Evolutionary conservation across 345 rosid genomes (phyloP).

Genomic region (Salix dunnii): DNA sequence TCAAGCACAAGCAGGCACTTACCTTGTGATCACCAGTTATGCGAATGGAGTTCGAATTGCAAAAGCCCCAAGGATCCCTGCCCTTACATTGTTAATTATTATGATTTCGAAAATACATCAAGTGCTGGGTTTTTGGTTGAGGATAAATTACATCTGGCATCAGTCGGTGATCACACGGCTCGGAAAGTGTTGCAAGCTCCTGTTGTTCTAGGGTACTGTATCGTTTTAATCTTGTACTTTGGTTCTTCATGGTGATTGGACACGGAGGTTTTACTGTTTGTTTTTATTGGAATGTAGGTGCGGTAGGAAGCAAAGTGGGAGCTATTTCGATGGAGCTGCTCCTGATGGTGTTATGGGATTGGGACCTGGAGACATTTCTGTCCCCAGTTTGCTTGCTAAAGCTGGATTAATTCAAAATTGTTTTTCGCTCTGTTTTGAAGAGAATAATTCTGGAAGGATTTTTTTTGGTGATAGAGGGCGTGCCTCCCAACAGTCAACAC

Average conservation of each 20-base stretch:
- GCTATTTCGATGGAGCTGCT: conserved; percentile 65
- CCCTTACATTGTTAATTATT: conserved; percentile 52
- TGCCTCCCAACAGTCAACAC: conserved; percentile 58
- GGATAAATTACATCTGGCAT: conserved; percentile 61
- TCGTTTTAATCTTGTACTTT: not conserved
- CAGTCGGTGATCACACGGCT: conserved; percentile 25
- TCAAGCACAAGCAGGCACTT: conserved; percentile 71
- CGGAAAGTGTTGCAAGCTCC: conserved; percentile 56
- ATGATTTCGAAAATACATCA: conserved; percentile 49
- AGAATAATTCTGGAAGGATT: conserved; percentile 75
- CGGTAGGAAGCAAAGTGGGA: conserved; percentile 89
- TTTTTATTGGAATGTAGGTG: conserved; percentile 44
- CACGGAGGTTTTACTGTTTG: not conserved
- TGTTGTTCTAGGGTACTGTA: conserved; percentile 60
- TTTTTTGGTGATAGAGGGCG: conserved; percentile 82
- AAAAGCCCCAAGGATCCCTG: conserved; percentile 61
- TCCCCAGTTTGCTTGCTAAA: conserved; percentile 76
- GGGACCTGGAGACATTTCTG: conserved; percentile 73
- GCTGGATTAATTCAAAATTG: conserved; percentile 70
- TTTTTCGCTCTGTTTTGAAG: conserved; percentile 79
- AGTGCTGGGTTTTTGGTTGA: conserved; percentile 79
- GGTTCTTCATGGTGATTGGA: not conserved
- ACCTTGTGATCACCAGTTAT: conserved; percentile 66
- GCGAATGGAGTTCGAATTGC: conserved; percentile 52
- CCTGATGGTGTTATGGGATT: conserved; percentile 94